Percentiles rank a stretch among this genome's conserved stretches.
Conservation (phyloP, 75 land plant genomes). For the Adiantum capillusveneris region DNA sequence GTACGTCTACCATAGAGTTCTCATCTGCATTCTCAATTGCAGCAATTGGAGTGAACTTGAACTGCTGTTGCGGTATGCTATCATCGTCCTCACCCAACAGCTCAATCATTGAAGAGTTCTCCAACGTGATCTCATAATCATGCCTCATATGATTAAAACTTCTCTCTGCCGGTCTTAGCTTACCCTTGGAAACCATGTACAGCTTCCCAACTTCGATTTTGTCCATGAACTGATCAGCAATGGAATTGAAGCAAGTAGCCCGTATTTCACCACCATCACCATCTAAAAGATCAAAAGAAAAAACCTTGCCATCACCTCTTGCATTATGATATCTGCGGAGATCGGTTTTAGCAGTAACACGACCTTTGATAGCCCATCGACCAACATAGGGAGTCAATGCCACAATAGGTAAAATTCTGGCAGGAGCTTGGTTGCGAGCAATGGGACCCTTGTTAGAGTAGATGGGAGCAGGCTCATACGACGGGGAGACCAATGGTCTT, state of each 20-base stretch:
- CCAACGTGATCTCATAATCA: conserved; percentile 92
- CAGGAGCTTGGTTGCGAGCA: conserved; percentile 81
- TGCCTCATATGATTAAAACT: conserved; percentile 90
- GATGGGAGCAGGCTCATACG: conserved; percentile 70
- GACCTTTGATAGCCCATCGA: conserved; percentile 91
- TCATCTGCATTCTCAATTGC: conserved; percentile 72
- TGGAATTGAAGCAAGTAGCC: conserved; percentile 84
- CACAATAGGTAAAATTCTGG: conserved; percentile 75
- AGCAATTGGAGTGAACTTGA: conserved; percentile 65
- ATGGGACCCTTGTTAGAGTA: conserved; percentile 75
- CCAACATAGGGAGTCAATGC: conserved; percentile 97
- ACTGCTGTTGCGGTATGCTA: conserved; percentile 61
- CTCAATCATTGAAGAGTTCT: conserved; percentile 65
- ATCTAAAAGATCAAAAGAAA: conserved; percentile 90
- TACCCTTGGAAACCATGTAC: conserved; percentile 84
- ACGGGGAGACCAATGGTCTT: conserved; percentile 35
- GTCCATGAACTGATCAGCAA: conserved; percentile 79
- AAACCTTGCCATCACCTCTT: conserved; percentile 88
- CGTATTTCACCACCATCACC: conserved; percentile 93
- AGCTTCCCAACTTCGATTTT: conserved; percentile 70
- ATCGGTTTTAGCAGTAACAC: conserved; percentile 91
- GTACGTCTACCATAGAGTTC: conserved; percentile 65
- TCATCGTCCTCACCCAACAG: conserved; percentile 69
- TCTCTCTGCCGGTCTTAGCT: conserved; percentile 87
- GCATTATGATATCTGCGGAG: conserved; percentile 89